phyloP scores from a whole-genome alignment of 345 rosid species.

The Euphorbia pulcherrima region DNA sequence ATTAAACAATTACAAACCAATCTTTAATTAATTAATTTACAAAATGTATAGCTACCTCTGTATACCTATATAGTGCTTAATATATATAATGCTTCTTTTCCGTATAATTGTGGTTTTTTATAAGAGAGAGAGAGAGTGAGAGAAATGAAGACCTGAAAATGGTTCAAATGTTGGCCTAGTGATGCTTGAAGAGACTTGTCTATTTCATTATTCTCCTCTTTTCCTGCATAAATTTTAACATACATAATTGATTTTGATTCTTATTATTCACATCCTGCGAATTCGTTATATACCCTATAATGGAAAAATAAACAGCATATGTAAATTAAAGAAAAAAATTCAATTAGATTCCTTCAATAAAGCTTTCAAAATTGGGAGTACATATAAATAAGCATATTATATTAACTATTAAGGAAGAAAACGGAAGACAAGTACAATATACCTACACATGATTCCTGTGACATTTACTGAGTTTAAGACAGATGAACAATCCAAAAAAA shows the following conservation, averaged over 20 bases:
- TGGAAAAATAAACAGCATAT: neutral
- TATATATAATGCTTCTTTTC: no score
- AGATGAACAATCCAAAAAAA: no score
- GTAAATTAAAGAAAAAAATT: neutral
- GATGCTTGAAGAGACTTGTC: conserved; percentile 6
- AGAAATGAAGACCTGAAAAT: conserved; percentile 13
- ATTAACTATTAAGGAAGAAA: neutral
- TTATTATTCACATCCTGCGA: neutral
- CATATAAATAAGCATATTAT: neutral
- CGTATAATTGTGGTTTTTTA: no score
- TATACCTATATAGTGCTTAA: no score
- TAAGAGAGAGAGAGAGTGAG: neutral
- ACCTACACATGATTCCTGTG: conserved; percentile 6
- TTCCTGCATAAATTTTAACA: conserved; percentile 12
- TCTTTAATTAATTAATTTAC: no score
- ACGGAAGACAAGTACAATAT: neutral
- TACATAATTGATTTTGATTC: neutral
- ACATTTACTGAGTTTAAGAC: neutral
- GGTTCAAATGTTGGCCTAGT: neutral
- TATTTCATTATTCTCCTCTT: conserved; percentile 4
- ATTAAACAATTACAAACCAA: neutral
- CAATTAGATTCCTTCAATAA: conserved; percentile 3
- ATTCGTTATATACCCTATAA: neutral
- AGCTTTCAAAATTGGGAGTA: conserved; percentile 13
- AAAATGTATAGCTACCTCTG: no score